A percentile compares a stretch with the other conserved stretches of the same genome.
Evolutionary conservation across 805 yeast species (phyloP).

Genomic region (Zygoascus flipseniorum): DNA sequence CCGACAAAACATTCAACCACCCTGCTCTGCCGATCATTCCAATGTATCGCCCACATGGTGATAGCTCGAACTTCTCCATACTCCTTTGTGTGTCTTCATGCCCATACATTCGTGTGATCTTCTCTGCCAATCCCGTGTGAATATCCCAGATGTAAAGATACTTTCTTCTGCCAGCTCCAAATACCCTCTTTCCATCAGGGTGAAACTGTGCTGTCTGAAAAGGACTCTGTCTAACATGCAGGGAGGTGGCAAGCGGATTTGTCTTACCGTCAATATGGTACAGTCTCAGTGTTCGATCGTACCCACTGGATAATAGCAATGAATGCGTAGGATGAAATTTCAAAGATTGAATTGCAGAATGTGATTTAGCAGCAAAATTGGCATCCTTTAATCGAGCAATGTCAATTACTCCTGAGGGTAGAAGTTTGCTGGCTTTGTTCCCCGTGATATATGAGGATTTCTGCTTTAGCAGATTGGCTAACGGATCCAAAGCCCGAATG

Average conservation of each 20-base stretch:
- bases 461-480: slow-evolving; percentile 31
- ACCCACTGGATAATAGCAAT: slow-evolving; percentile 81
- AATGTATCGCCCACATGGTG: slow-evolving; percentile 62
- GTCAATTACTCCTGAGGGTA: slow-evolving; percentile 64
- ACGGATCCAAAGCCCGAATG: slow-evolving; percentile 24
- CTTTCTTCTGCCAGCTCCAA: slow-evolving; percentile 85
- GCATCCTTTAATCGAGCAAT: slow-evolving; percentile 85
- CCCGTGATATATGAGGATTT: slow-evolving; percentile 21
- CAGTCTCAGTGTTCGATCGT: slow-evolving; percentile 77
- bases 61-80: slow-evolving; percentile 76
- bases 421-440: slow-evolving; percentile 25
- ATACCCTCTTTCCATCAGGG: slow-evolving; percentile 45
- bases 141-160: slow-evolving; percentile 92
- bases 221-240: slow-evolving; percentile 73
- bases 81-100: slow-evolving; percentile 78
- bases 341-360: slow-evolving; percentile 75
- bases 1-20: slow-evolving; percentile 76
- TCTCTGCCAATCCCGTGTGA: slow-evolving; percentile 64
- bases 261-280: slow-evolving; percentile 84
- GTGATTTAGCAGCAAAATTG: slow-evolving; percentile 57
- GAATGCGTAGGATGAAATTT: slow-evolving; percentile 84
- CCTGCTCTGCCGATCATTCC: slow-evolving; percentile 82
- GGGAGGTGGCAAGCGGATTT: slow-evolving; percentile 73
- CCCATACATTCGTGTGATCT: slow-evolving; percentile 83
- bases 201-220: slow-evolving; percentile 67